Base-by-base conservation (phyloP, 2,329 filamentous ascomycete species). In the Ascochyta pisi region DNA sequence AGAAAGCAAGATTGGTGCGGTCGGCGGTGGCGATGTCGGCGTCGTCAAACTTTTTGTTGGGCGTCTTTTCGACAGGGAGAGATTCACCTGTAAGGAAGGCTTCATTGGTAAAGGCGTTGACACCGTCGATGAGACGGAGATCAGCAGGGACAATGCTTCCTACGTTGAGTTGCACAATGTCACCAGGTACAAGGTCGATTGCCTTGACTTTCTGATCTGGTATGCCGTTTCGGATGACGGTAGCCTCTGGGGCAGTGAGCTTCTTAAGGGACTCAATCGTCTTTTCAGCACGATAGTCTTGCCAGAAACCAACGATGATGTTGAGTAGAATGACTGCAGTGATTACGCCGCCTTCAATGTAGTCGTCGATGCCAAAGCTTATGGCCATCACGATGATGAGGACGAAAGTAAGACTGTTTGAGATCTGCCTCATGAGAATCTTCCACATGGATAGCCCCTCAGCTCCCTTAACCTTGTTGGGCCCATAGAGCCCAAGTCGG, bases 51-150 rank as follows among this genome's bases (percentile, higher is more conserved):
- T 76, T 79, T 33, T 85, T 81, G n/a, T 59, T 50, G n/a, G 75
- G 85, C 78, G 65, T 85, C 80, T 77, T 91, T 88, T 79, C 84
- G 50, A 89, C 86, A 55, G 89, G 86, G 6, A 89, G 75, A 33
- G 89, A 89, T 77, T 92, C 89, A 60, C 89, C 89, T 13, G 89
- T 92, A 35, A 91, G 82, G 55, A 90, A 82, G 12, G 89, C 87
- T 74, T 91, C 89, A 58, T 96, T 90, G 61, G 88, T 89, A 45
- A 88, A 89, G 56, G 91, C 78, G 73, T 93, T 93, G 76, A 92
- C 85, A 53, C 83, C 84, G 60, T 88, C 82, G 58, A 88, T 70
- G 9, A 83, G 71, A 59, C 87, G 83, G 45, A 89, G 75, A 75
- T 90, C 87, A 40, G 87, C 87, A 4, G 87, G 87, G 35, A 89